A percentile compares a stretch with the other conserved stretches of the same genome.
These are phyloP conservation scores for Alloascoidea africana DNA, from an alignment of 805 yeast genomes.

Conservation along the genomic window DNA sequence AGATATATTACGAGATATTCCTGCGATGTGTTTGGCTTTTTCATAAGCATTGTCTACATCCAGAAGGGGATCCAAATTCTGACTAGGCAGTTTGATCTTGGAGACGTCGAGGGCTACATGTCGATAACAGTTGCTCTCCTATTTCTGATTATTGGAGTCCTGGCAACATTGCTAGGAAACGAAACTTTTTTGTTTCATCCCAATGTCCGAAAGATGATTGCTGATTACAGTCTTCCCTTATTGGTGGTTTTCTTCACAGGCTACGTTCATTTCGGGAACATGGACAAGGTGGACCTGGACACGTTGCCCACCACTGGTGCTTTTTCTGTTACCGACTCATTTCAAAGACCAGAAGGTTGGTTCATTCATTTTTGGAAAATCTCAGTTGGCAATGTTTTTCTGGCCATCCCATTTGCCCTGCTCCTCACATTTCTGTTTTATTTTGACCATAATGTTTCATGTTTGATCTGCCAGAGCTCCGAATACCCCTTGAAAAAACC, in stretches of 20 bases:
- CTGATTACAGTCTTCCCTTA: conserved; percentile 78
- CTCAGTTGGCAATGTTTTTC: conserved; percentile 58
- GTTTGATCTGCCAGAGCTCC: conserved; percentile 80
- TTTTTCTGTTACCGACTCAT: conserved; percentile 52
- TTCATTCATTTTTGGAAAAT: conserved; percentile 64
- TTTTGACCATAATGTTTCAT: conserved; percentile 91
- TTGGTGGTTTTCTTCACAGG: conserved; percentile 85
- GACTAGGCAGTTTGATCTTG: conserved; percentile 41
- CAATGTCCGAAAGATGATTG: conserved; percentile 48
- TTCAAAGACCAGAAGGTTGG: conserved; percentile 46
- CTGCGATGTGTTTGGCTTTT: conserved; percentile 87
- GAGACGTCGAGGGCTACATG: conserved; percentile 43
- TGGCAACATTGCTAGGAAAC: conserved; percentile 40
- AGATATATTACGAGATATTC: conserved; percentile 66
- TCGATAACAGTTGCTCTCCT: conserved; percentile 58
- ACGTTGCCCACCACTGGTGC: conserved; percentile 56
- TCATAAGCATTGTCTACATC: conserved; percentile 75
- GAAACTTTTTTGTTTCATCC: conserved; percentile 47
- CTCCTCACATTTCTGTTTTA: conserved; percentile 74
- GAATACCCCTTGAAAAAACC: conserved; percentile 77
- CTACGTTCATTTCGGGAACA: conserved; percentile 82
- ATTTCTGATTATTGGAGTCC: conserved; percentile 69
- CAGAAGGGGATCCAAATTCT: conserved; percentile 85
- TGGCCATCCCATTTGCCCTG: conserved; percentile 88
- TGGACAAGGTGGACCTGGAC: conserved; percentile 40